Base-by-base conservation (phyloP, 2,329 filamentous ascomycete genomes). In the Paracamarosporium sp. region DNA sequence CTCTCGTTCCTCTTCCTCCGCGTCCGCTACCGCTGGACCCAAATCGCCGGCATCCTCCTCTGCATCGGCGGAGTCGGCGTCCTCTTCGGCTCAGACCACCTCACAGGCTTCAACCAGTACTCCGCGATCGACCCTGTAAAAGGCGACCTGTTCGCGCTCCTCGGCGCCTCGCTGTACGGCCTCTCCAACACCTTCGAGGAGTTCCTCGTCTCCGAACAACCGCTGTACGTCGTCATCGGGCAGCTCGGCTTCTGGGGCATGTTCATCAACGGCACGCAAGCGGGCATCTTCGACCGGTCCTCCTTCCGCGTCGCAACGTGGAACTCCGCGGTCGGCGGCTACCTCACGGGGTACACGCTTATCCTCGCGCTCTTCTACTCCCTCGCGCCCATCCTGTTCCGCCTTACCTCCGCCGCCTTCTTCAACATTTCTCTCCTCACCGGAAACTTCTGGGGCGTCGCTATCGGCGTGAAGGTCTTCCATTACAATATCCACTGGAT, bases 381-480 rank as follows among this genome's bases (percentile, higher is more conserved):
- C 7, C 82, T 95, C 3, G 93, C 91, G 0, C 95, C 95, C 0
- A 80, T 98, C 53, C 85, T 99, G 62, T 89, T 98, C 78, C 91
- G 95, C 64, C 90, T 98, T 81, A 90, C 90, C 27, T 91, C 87
- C 15, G 95, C 95, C 2, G 94, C 93, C 20, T 97, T 99, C 80
- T 96, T 97, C 82, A 96, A 99, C 78, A 96, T 98, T 70, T 94
- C 90, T 7, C 82, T 99, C 64, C 83, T 99, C 59, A 98, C 95
- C 2, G 92, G 89, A 68, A 97, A 96, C 79, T 98, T 98, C 81
- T 99, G 95, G 95, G 93, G 93, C 64, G 90, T 96, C 61, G 90
- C 96, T 65, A 94, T 99, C 67, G 95, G 95, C 48, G 87, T 96
- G 66, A 85, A 89, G 73, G 91, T 98, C 47, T 96, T 99, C 71